Conservation (phyloP, 208 protist species). For the Sergeia podlipaevii region DNA sequence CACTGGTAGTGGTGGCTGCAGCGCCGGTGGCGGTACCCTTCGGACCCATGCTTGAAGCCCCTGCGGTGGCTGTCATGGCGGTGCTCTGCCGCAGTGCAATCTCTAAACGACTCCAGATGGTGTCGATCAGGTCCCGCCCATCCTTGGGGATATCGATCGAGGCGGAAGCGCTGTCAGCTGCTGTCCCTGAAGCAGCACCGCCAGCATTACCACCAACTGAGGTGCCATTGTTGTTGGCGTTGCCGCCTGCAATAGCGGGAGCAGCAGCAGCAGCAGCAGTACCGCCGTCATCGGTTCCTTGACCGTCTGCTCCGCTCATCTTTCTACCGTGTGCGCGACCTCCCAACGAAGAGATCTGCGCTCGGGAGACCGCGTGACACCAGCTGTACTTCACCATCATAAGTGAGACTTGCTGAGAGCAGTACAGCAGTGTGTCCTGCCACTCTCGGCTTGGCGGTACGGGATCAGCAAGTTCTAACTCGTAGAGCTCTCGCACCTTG, state of each 20-base stretch:
- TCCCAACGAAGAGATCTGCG: background rate
- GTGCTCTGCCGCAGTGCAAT: background rate
- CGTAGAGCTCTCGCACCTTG: slow-evolving; percentile 54
- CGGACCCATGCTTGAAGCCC: background rate
- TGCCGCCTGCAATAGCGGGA: background rate
- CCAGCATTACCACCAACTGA: background rate
- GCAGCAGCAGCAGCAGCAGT: background rate
- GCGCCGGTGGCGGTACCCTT: background rate
- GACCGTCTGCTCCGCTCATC: background rate
- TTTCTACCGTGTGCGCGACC: background rate
- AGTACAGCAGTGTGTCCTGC: slow-evolving; percentile 24
- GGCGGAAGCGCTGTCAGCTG: background rate
- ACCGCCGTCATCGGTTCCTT: background rate
- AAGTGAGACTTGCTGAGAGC: slow-evolving; percentile 32
- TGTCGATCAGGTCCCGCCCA: background rate
- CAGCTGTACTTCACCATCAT: slow-evolving; percentile 43
- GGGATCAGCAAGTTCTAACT: slow-evolving; percentile 69
- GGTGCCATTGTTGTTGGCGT: too few species aligned
- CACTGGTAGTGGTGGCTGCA: slow-evolving; percentile 2
- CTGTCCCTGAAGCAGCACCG: background rate
- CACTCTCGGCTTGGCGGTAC: slow-evolving; percentile 50
- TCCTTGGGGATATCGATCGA: background rate
- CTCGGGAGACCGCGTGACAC: slow-evolving; percentile 19
- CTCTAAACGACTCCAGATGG: background rate
- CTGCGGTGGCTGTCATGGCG: background rate